Percentiles rank a stretch among this genome's conserved stretches.
phyloP scores from a whole-genome alignment of 108 stramenopile species.

The Cyclotella choctawhatcheeana region DNA sequence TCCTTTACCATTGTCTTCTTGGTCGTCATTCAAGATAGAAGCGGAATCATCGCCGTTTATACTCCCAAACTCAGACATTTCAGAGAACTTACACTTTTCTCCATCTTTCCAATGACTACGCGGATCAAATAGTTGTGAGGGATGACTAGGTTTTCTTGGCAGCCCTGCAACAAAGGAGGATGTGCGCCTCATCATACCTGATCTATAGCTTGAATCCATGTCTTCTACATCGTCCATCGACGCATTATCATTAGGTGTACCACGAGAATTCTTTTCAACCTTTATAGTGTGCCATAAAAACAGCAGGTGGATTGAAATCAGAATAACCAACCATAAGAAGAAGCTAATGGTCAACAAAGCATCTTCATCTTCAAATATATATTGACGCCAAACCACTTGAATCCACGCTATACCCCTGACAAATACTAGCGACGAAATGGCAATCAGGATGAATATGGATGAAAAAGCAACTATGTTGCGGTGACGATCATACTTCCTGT shows the following conservation, averaged over 20 bases:
- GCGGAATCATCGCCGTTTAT: background rate
- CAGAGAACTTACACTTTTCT: conserved; percentile 20
- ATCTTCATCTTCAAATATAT: conserved; percentile 31
- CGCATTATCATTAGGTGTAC: background rate
- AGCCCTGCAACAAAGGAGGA: conserved; percentile 9
- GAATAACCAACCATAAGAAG: conserved; percentile 36
- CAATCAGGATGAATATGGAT: conserved; percentile 31
- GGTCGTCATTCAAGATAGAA: background rate
- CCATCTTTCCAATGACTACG: conserved; percentile 34
- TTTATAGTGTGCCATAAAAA: conserved; percentile 41
- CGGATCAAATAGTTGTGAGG: conserved; percentile 48
- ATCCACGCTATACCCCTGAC: conserved; percentile 50
- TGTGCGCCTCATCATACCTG: conserved; percentile 1
- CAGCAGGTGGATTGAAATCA: conserved; percentile 33
- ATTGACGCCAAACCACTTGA: conserved; percentile 37
- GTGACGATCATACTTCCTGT: conserved; percentile 36
- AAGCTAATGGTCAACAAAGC: conserved; percentile 31
- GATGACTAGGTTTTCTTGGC: conserved; percentile 18
- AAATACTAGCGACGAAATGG: conserved; percentile 34
- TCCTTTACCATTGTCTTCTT: background rate
- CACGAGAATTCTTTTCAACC: conserved; percentile 25
- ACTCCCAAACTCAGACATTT: conserved; percentile 11
- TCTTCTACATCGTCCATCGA: too few species aligned
- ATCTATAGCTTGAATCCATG: background rate
- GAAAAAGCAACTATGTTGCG: conserved; percentile 38